A percentile compares a stretch with the other conserved stretches of the same genome.
Conservation (phyloP, 371 early-diverging fungal genomes). For the Apophysomyces trapeziformis region DNA sequence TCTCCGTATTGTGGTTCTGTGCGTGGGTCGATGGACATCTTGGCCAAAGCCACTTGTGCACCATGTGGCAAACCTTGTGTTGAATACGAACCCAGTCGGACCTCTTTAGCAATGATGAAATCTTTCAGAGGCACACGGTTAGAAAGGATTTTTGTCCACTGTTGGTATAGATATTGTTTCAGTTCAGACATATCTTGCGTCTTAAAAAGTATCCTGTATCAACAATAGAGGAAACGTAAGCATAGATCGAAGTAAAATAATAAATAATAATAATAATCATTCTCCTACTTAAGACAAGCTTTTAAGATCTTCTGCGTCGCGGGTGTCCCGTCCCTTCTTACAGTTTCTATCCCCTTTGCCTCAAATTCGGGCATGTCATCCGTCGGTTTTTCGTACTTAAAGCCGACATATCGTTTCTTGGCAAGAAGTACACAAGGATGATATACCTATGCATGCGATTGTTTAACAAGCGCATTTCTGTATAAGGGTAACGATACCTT, state of each 20-base stretch:
- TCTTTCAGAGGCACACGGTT: conserved; percentile 73
- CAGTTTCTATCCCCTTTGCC: conserved; percentile 95
- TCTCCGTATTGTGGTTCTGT: conserved; percentile 87
- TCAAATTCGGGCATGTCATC: conserved; percentile 79
- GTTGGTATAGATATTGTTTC: conserved; percentile 70
- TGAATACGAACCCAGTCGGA: conserved; percentile 65
- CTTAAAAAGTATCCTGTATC: conserved; percentile 70
- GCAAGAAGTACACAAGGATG: conserved; percentile 84
- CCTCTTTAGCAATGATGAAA: conserved; percentile 87
- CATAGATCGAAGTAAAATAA: background rate
- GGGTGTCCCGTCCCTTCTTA: conserved; percentile 84
- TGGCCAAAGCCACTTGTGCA: conserved; percentile 67
- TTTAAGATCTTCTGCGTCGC: conserved; percentile 81
- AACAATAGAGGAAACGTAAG: background rate
- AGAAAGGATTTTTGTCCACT: conserved; percentile 73
- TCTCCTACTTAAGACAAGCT: conserved; percentile 68
- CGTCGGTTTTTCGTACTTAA: conserved; percentile 68
- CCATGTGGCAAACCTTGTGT: conserved; percentile 70
- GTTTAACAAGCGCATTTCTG: background rate
- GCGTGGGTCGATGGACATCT: conserved; percentile 70
- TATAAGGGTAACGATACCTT: conserved; percentile 52
- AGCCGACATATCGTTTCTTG: conserved; percentile 93
- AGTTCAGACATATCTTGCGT: conserved; percentile 81
- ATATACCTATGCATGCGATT: conserved; percentile 63
- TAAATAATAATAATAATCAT: too few species aligned